These are phyloP conservation scores for Diplogelasinospora grovesii DNA, from an alignment of 495 filamentous ascomycete species.

Conservation along the genomic window DNA sequence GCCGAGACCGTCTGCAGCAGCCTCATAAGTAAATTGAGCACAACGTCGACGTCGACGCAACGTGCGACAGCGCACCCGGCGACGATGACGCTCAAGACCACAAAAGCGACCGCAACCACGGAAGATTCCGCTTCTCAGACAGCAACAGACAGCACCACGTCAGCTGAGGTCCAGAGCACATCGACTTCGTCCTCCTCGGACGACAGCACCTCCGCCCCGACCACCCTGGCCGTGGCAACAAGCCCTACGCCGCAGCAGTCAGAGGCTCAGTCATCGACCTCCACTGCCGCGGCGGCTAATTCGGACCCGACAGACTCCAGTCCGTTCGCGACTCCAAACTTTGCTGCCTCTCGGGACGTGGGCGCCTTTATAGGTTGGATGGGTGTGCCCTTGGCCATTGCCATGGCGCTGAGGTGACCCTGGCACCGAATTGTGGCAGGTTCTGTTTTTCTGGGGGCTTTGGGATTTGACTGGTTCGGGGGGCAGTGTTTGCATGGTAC, in stretches of 20 bases:
- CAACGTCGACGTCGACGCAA: conserved; percentile 4
- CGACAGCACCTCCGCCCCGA: neutral
- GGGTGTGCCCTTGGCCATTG: neutral
- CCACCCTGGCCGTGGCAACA: neutral
- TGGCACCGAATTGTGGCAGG: no score
- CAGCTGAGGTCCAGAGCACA: neutral
- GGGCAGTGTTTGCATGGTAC: no score
- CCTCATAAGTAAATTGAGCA: conserved; percentile 11
- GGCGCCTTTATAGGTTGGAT: neutral
- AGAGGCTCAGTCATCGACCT: neutral
- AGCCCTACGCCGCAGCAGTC: neutral
- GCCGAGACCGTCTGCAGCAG: conserved; percentile 19
- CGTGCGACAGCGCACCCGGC: neutral
- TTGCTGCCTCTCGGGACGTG: neutral
- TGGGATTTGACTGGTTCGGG: no score
- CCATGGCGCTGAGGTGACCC: neutral
- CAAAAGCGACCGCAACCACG: neutral
- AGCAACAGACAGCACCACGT: neutral
- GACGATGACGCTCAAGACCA: neutral
- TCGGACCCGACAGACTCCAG: neutral
- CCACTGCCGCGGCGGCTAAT: neutral
- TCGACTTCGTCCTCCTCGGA: neutral
- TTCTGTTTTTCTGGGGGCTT: no score
- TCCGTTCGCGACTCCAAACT: neutral
- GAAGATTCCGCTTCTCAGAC: neutral